Conservation (phyloP, 108 stramenopile species). For the Fragilaria radians region DNA sequence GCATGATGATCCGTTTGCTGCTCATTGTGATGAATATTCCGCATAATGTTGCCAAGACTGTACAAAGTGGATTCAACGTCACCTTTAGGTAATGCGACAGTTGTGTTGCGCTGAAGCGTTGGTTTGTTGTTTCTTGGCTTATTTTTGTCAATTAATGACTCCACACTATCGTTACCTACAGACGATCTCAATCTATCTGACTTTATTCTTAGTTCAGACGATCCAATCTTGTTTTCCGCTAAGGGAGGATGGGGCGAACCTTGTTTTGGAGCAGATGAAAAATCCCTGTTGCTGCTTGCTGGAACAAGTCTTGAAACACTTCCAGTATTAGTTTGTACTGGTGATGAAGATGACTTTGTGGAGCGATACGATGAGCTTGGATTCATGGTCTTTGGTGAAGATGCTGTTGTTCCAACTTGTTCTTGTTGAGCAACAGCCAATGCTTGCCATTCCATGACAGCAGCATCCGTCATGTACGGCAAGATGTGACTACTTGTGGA, state of each 20-base stretch:
- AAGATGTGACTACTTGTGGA: neutral
- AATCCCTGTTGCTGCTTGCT: neutral
- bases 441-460: neutral
- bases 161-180: neutral
- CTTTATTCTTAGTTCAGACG: neutral
- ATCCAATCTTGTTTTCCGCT: neutral
- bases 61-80: no score
- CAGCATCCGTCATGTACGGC: neutral
- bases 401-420: neutral
- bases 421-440: no score
- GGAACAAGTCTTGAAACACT: slow-evolving; percentile 13
- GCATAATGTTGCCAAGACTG: neutral
- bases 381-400: neutral
- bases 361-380: neutral
- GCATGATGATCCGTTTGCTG: neutral
- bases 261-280: no score
- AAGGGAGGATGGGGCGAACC: neutral
- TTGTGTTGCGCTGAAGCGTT: neutral
- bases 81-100: no score
- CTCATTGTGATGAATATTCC: neutral
- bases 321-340: slow-evolving; percentile 2
- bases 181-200: neutral
- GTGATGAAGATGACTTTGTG: neutral
- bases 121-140: neutral
- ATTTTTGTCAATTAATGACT: neutral